These are phyloP conservation scores for Boletus holoroseus DNA, from an alignment of 1,284 basidiomycete species.

Conservation along the genomic window DNA sequence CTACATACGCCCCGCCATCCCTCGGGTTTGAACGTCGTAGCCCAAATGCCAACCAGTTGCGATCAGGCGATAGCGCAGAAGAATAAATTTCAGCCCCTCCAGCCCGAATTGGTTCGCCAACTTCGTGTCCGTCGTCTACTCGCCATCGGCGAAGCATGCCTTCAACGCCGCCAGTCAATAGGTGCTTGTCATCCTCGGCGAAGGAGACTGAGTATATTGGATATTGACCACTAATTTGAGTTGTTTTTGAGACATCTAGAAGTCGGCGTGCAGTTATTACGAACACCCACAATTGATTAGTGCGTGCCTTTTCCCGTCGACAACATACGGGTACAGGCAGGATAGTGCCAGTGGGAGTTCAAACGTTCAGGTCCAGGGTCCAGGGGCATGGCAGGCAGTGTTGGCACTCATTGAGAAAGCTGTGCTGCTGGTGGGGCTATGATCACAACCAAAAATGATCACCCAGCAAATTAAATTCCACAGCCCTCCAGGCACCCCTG, in stretches of 20 bases:
- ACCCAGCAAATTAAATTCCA: too few relatives aligned
- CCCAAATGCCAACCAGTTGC: constrained; percentile 11
- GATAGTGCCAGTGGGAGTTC: too few relatives aligned
- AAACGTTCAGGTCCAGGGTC: too few relatives aligned
- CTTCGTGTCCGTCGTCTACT: background rate
- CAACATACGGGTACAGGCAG: background rate
- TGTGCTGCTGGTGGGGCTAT: too few relatives aligned
- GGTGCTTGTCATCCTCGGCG: background rate
- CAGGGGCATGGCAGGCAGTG: too few relatives aligned
- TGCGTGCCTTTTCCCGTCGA: background rate
- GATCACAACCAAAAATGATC: too few relatives aligned
- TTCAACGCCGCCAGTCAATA: background rate
- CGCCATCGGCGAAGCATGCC: constrained; percentile 6
- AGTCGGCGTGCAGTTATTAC: background rate
- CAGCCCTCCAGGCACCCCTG: too few relatives aligned
- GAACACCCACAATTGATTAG: too few relatives aligned
- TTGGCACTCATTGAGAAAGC: too few relatives aligned
- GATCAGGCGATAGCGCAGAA: constrained; percentile 5
- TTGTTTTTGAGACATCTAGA: background rate
- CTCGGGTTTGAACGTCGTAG: background rate
- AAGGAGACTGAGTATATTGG: constrained; percentile 1
- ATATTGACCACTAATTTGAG: background rate
- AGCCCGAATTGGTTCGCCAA: background rate
- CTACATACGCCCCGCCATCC: background rate
- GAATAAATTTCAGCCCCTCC: background rate